Base-by-base conservation (phyloP, 495 filamentous ascomycete genomes). In the Schizothecium vesticola region DNA sequence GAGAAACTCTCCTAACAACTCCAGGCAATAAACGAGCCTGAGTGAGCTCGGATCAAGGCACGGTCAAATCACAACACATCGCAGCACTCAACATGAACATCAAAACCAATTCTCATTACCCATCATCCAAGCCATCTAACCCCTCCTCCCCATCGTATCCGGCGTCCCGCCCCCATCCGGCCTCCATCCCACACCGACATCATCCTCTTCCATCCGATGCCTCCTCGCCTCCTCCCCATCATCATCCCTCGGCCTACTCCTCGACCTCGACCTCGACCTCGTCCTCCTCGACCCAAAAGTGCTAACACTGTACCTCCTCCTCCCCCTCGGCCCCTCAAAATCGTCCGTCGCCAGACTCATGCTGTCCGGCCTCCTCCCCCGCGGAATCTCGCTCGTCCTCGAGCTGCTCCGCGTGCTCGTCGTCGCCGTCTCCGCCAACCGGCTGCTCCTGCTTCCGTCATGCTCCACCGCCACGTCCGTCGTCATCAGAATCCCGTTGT, bases 401-500 rank as follows among this genome's bases (percentile, higher is more conserved):
- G 43, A 51, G 19, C 43, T 51, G 19, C 43, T 51, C 43, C 43
- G 5, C 43, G 43, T 51, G 3, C 43, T 51, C 43, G 43, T 51
- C 36, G 36, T 51, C 16, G 36, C 16, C 36, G 36, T n/a, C 43
- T n/a, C 43, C 16, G 16, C 43, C 43, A 51, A 1, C 43, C 43
- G 43, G 6, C 43, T 51, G 19, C 43, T 51, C 43, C 43, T 8
- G 5, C 43, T 51, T 19, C 43, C 63, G 13, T 25, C 63, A 7
- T 25, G 63, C 36, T 65, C 63, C 51, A 65, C 63, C 25, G 56
- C 55, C 10, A 26, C 36, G 19, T 65, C 63, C 23, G 63, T 65
- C 24, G 43, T 28, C 22, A 43, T 56, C 25, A 58, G 2, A 8
- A 63, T 57, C 33, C 60, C 67, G 7, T 68, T 63, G 21, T 56